phyloP scores from a whole-genome alignment of 1,284 basidiomycete species.

The Papiliotrema flavescens region DNA sequence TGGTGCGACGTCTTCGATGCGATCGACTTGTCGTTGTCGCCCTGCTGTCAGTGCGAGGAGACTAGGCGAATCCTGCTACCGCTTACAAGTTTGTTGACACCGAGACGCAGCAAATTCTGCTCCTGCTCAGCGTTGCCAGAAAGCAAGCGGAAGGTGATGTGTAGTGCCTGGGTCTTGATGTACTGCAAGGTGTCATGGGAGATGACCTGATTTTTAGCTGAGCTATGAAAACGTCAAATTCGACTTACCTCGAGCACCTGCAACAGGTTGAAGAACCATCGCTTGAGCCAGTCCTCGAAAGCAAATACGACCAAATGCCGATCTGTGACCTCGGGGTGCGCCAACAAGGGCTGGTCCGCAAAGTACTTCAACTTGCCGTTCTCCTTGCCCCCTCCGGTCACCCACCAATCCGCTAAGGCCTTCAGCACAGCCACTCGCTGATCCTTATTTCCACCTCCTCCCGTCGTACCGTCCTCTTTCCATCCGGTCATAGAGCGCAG shows the following conservation, averaged over 20 bases:
- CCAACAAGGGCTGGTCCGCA: constrained; percentile 75
- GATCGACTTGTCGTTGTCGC: constrained; percentile 82
- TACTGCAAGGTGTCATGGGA: constrained; percentile 85
- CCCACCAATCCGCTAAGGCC: constrained; percentile 96
- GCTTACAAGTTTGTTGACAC: constrained; percentile 88
- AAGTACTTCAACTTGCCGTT: constrained; percentile 79
- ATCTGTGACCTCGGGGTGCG: constrained; percentile 65
- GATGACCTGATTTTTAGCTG: constrained; percentile 56
- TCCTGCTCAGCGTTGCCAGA: constrained; percentile 94
- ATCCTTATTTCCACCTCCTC: constrained; percentile 62
- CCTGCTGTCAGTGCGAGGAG: constrained; percentile 52
- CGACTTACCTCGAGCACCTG: constrained; percentile 76
- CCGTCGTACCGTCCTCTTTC: constrained; percentile 50
- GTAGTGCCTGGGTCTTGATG: constrained; percentile 74
- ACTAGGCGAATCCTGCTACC: background rate
- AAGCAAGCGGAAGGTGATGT: constrained; percentile 73
- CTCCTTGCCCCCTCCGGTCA: constrained; percentile 76
- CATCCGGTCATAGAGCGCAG: constrained; percentile 78
- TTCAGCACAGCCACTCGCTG: constrained; percentile 86
- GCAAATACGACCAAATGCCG: constrained; percentile 76
- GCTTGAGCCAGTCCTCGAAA: constrained; percentile 97
- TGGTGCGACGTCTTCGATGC: constrained; percentile 88
- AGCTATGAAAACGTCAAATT: background rate
- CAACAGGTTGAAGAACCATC: constrained; percentile 89
- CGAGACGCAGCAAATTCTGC: constrained; percentile 84